A percentile compares a stretch with the other conserved stretches of the same genome.
phyloP scores from a whole-genome alignment of 108 stramenopile genomes.

The Cyclotella distinguenda region DNA sequence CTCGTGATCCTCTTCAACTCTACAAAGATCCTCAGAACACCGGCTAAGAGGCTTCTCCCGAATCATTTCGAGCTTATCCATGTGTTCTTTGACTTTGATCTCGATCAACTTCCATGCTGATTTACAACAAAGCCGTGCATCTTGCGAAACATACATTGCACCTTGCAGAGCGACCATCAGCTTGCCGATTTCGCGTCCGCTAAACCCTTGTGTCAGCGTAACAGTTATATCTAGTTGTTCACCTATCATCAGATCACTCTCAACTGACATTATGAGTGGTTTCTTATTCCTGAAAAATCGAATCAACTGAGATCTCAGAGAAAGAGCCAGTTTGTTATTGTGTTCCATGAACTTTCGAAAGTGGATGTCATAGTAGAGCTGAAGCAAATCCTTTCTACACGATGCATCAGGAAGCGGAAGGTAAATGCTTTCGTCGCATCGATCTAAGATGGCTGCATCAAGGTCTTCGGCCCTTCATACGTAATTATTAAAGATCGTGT shows the following conservation, averaged over 20 bases:
- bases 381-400: constrained; percentile 54
- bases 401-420: constrained; percentile 62
- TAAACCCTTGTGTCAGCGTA: constrained; percentile 49
- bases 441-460: constrained; percentile 78
- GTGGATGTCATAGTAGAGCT: constrained; percentile 57
- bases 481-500: no score
- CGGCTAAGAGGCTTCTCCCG: neutral
- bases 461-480: constrained; percentile 70
- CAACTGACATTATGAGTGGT: constrained; percentile 33
- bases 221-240: constrained; percentile 40
- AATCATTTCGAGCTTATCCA: constrained; percentile 26
- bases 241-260: constrained; percentile 46
- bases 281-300: constrained; percentile 17
- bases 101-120: constrained; percentile 26
- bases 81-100: constrained; percentile 37
- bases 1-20: neutral
- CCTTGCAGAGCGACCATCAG: constrained; percentile 64
- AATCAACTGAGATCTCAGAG: constrained; percentile 11
- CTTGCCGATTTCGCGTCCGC: constrained; percentile 71
- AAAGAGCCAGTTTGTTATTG: constrained; percentile 23
- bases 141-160: constrained; percentile 46
- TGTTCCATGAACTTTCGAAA: constrained; percentile 49
- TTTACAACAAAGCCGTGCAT: constrained; percentile 23
- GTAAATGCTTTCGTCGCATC: constrained; percentile 74
- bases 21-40: neutral